Percentiles rank a stretch among this genome's conserved stretches.
These are phyloP conservation scores for Stagonosporopsis tanaceti DNA, from an alignment of 2,329 filamentous ascomycete species.

Conservation along the genomic window DNA sequence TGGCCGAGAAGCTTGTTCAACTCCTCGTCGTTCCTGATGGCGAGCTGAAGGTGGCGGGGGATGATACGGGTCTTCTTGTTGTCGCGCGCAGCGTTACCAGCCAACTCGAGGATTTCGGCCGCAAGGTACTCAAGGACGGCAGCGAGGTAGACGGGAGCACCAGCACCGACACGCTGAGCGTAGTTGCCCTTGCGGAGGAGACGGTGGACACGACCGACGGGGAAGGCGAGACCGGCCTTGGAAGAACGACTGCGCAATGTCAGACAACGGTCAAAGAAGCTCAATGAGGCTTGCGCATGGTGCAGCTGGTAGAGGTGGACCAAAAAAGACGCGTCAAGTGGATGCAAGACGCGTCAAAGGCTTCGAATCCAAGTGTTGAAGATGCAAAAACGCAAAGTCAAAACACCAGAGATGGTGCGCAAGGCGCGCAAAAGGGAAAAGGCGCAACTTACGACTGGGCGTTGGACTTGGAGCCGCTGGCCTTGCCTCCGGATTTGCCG, in stretches of 20 bases:
- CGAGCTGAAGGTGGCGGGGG: slow-evolving; percentile 96
- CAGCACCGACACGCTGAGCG: slow-evolving; percentile 98
- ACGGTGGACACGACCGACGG: slow-evolving; percentile 99
- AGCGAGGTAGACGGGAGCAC: slow-evolving; percentile 95
- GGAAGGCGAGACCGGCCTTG: slow-evolving; percentile 99
- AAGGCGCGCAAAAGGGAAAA: slow-evolving; percentile 17
- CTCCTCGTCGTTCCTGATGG: slow-evolving; percentile 99
- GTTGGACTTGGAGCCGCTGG: slow-evolving; percentile 93
- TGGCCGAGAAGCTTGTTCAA: slow-evolving; percentile 98
- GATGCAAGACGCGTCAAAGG: slow-evolving; percentile 20
- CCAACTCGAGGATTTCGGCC: slow-evolving; percentile 98
- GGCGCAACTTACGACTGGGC: slow-evolving; percentile 85
- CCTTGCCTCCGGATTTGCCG: slow-evolving; percentile 99
- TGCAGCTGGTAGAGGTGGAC: slow-evolving; percentile 24
- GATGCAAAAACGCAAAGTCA: slow-evolving; percentile 14
- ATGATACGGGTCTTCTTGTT: slow-evolving; percentile 99
- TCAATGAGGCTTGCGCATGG: slow-evolving; percentile 20
- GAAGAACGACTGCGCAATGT: slow-evolving; percentile 81
- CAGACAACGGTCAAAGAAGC: slow-evolving; percentile 27
- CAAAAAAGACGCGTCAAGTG: slow-evolving; percentile 37
- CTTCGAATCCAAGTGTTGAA: neutral
- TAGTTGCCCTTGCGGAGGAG: slow-evolving; percentile 99
- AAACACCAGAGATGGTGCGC: slow-evolving; percentile 15
- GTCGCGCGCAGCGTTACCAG: slow-evolving; percentile 97
- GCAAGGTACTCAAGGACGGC: slow-evolving; percentile 98